These are phyloP conservation scores for Leccinum subtestaceum DNA, from an alignment of 768 basidiomycete genomes.

Conservation along the genomic window DNA sequence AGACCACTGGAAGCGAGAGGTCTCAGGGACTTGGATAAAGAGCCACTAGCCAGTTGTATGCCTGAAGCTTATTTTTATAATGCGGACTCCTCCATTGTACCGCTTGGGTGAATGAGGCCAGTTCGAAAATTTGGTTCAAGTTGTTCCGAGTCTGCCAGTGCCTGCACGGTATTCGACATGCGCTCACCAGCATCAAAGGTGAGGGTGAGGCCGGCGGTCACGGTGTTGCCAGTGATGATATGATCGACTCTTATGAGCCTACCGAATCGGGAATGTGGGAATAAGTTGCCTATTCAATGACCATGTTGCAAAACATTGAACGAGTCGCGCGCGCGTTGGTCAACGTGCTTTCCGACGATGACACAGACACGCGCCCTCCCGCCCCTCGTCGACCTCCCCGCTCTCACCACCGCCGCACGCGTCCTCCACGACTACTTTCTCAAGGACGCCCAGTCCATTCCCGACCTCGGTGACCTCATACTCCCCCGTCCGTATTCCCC, in stretches of 20 bases:
- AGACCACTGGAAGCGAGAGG: constrained; percentile 88
- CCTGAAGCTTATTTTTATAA: constrained; percentile 87
- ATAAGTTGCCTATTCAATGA: not conserved
- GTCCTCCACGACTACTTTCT: constrained; percentile 65
- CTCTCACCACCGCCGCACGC: constrained; percentile 63
- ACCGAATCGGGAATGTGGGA: constrained; percentile 6
- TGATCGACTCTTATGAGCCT: constrained; percentile 43
- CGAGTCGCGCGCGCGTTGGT: not conserved
- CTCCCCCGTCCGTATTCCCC: constrained; percentile 50
- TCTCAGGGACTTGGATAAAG: constrained; percentile 79
- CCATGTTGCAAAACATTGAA: constrained; percentile 1
- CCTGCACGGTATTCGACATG: constrained; percentile 78
- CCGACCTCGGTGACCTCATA: constrained; percentile 71
- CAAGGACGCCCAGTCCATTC: constrained; percentile 72
- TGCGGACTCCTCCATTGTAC: constrained; percentile 88
- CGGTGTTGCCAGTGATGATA: no score
- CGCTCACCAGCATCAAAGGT: constrained; percentile 23
- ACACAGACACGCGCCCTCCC: constrained; percentile 18
- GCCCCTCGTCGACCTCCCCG: constrained; percentile 52
- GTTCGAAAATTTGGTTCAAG: constrained; percentile 61
- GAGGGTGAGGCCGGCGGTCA: no score
- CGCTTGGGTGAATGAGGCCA: constrained; percentile 87
- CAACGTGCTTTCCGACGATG: constrained; percentile 10
- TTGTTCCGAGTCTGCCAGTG: constrained; percentile 41
- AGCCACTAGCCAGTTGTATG: constrained; percentile 93